These are phyloP conservation scores for Suillus decipiens DNA, from an alignment of 768 basidiomycete genomes.

Conservation along the genomic window DNA sequence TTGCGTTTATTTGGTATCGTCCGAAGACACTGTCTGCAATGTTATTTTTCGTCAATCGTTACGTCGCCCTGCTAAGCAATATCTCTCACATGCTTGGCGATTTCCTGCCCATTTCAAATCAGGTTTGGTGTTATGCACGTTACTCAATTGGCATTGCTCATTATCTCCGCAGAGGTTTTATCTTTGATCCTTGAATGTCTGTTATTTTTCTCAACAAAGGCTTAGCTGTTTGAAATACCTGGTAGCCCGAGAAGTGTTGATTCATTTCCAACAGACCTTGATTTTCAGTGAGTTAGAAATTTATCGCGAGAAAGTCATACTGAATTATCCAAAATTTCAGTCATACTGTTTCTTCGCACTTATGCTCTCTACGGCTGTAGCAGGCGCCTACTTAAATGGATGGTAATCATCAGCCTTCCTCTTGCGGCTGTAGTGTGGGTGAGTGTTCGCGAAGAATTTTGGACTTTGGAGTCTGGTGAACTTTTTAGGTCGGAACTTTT, in stretches of 20 bases:
- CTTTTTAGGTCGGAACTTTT: conserved; percentile 32
- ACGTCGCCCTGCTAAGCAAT: background rate
- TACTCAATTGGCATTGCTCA: background rate
- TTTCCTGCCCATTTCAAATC: background rate
- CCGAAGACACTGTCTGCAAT: background rate
- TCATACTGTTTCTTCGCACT: conserved; percentile 48
- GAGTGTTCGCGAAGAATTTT: conserved; percentile 20
- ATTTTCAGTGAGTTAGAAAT: background rate
- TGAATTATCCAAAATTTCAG: conserved; percentile 24
- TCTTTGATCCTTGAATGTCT: background rate
- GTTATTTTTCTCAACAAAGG: background rate
- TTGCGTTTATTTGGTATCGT: background rate
- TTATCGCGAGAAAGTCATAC: too few relatives aligned
- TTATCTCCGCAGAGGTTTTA: too few relatives aligned
- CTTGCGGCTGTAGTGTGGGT: conserved; percentile 39
- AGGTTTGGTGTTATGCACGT: background rate
- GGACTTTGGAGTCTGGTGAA: background rate
- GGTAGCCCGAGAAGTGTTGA: background rate
- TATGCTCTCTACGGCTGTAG: conserved; percentile 52
- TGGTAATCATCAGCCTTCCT: conserved; percentile 35
- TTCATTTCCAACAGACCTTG: background rate
- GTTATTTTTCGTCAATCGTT: background rate
- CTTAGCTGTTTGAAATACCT: background rate
- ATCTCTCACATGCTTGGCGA: background rate
- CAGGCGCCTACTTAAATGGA: conserved; percentile 35